Base-by-base conservation (phyloP, 1,284 basidiomycete species). In the Tremellales sp. region DNA sequence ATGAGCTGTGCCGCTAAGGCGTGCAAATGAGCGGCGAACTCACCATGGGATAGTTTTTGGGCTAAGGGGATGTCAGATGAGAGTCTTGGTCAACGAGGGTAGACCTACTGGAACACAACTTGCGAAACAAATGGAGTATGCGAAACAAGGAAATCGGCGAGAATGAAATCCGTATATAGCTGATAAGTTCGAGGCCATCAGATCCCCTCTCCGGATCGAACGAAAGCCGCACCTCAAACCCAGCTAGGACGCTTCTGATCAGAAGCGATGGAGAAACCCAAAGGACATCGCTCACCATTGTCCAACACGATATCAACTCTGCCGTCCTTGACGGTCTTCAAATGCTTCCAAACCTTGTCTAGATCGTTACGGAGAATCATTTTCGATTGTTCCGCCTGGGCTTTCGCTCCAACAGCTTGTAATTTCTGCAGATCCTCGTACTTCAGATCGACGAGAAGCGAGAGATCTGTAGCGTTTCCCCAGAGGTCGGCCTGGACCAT, bases 131-230 rank as follows among this genome's bases (percentile, higher is more conserved):
- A 85, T 1, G 89, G 86, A 0, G 91, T 93, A 61, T 84, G 83
- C 0, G 87, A 87, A 16, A 95, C 79, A 26, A 97, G 74, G 67
- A 95, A 97, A 67, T 98, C 94, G 29, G 93, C 94, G 54, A 98
- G 84, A 18, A 97, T 83, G 26, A 97, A 74, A 66, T 97, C 95
- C 1, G 93, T 95, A 70, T 89, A 92, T 13, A 97, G 76, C 86
- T 90, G 16, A 9, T 18, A 18, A 9, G n/a, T 39, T 8, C 12
- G 24, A 21, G 8, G 18, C 12, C 37, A 25, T 24, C 37, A 24
- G 22, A 25, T 25, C 22, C 7, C 18, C 18, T 22, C 22, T 26
- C 9, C n/a, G 34, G 14, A 10, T 9, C 37, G 9, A 25, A 39
- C 22, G 9, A 26, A 16, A 25, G 13, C 55, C 70, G 27, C 54